Percentiles rank a stretch among this genome's conserved stretches.
Evolutionary conservation across 2,329 filamentous ascomycete genomes (phyloP).

Genomic region (Trichoderma citrinoviride): DNA sequence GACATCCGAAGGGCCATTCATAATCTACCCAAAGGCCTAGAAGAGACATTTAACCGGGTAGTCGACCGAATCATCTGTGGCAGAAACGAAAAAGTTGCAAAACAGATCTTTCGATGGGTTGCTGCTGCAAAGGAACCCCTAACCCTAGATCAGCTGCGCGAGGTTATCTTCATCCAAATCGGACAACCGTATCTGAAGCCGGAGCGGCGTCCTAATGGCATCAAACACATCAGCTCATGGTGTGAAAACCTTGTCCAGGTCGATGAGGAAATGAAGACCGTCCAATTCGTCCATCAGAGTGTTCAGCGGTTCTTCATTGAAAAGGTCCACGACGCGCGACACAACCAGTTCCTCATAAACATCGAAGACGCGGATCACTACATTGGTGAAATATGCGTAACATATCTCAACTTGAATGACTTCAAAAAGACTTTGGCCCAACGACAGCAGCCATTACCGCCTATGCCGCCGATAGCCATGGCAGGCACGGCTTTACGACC

Average conservation of each 20-base stretch:
- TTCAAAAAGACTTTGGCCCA: conserved; percentile 35
- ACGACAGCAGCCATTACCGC: background rate
- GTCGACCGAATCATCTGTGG: conserved; percentile 20
- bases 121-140: conserved; percentile 34
- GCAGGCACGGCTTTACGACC: background rate
- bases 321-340: background rate
- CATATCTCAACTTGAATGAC: conserved; percentile 41
- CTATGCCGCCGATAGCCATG: background rate
- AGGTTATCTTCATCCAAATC: conserved; percentile 38
- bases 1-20: conserved; percentile 22
- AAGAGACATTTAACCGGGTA: conserved; percentile 22
- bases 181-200: conserved; percentile 26
- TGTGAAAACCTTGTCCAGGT: conserved; percentile 36
- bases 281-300: conserved; percentile 37
- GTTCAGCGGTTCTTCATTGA: conserved; percentile 33
- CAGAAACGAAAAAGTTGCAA: background rate
- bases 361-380: conserved; percentile 29
- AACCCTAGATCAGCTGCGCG: conserved; percentile 37
- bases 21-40: conserved; percentile 22
- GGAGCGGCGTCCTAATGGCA: conserved; percentile 30
- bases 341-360: conserved; percentile 25
- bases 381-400: conserved; percentile 39
- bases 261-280: conserved; percentile 32
- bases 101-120: conserved; percentile 30
- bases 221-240: conserved; percentile 31